Conservation (phyloP, 2,329 filamentous ascomycete species). For the Dactylellina haptotyla region DNA sequence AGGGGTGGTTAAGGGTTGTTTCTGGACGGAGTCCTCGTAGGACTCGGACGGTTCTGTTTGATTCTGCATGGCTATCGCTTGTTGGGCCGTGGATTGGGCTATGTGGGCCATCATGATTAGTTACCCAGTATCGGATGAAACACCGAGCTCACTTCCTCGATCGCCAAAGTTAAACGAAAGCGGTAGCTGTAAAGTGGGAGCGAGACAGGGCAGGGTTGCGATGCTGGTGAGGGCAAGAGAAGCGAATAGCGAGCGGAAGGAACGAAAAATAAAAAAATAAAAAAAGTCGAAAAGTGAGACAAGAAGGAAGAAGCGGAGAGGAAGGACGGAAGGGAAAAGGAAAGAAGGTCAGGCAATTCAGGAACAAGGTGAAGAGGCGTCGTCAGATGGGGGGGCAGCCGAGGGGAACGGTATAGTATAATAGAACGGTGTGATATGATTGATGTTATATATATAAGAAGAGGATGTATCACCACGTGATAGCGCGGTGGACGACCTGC, state of each 20-base stretch:
- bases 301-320: slow-evolving; percentile 18
- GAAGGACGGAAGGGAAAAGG: slow-evolving; percentile 32
- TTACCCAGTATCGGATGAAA: neutral
- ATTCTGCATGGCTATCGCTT: slow-evolving; percentile 52
- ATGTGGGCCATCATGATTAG: slow-evolving; percentile 53
- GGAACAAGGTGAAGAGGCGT: slow-evolving; percentile 50
- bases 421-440: neutral
- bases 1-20: slow-evolving; percentile 39
- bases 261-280: neutral
- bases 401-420: slow-evolving; percentile 23
- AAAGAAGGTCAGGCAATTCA: slow-evolving; percentile 13
- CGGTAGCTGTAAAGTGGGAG: neutral
- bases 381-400: slow-evolving; percentile 55
- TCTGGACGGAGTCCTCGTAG: slow-evolving; percentile 45
- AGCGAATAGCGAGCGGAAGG: neutral
- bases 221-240: too few species aligned
- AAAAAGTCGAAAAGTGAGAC: neutral
- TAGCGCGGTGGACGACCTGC: slow-evolving; percentile 56
- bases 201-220: too few species aligned
- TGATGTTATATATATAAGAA: neutral
- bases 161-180: neutral
- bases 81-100: slow-evolving; percentile 52
- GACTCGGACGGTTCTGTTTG: slow-evolving; percentile 40
- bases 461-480: slow-evolving; percentile 57
- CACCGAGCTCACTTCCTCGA: neutral